Conservation (phyloP, 1,139 yeast genomes). For the Geotrichum cucujoidarum region DNA sequence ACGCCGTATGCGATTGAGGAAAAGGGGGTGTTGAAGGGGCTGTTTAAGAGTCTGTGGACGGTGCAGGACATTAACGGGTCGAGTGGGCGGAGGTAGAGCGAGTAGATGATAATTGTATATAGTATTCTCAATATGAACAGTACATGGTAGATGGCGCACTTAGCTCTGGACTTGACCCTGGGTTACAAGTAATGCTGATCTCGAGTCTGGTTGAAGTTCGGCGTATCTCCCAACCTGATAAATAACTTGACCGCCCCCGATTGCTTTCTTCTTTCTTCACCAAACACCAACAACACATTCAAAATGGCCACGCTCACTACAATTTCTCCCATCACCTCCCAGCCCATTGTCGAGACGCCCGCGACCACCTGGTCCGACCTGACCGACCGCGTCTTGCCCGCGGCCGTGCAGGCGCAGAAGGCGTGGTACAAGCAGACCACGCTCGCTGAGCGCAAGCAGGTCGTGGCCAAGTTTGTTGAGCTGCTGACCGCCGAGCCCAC, state of each 20-base stretch:
- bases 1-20: slow-evolving; percentile 9
- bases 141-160: too few relatives aligned
- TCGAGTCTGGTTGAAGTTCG: too few relatives aligned
- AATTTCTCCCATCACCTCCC: slow-evolving; percentile 34
- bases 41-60: slow-evolving; percentile 24
- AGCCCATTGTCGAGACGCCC: slow-evolving; percentile 30
- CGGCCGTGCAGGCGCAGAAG: slow-evolving; percentile 32
- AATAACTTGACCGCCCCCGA: too few relatives aligned
- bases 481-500: slow-evolving; percentile 29
- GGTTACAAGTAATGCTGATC: too few relatives aligned
- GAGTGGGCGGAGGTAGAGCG: too few relatives aligned
- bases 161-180: too few relatives aligned
- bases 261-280: too few relatives aligned
- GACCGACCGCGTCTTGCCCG: slow-evolving; percentile 25
- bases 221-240: too few relatives aligned
- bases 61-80: slow-evolving; percentile 27
- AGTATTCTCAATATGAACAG: too few relatives aligned
- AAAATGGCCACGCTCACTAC: slow-evolving; percentile 28
- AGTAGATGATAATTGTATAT: too few relatives aligned
- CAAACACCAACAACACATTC: too few relatives aligned
- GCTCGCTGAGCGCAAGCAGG: slow-evolving; percentile 32
- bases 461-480: slow-evolving; percentile 32
- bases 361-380: slow-evolving; percentile 31
- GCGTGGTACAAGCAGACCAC: slow-evolving; percentile 29
- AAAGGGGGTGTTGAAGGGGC: slow-evolving; percentile 37